Percentiles rank a stretch among this genome's conserved stretches.
Conservation (phyloP, 495 filamentous ascomycete species). For the Xylaria bambusicola region DNA sequence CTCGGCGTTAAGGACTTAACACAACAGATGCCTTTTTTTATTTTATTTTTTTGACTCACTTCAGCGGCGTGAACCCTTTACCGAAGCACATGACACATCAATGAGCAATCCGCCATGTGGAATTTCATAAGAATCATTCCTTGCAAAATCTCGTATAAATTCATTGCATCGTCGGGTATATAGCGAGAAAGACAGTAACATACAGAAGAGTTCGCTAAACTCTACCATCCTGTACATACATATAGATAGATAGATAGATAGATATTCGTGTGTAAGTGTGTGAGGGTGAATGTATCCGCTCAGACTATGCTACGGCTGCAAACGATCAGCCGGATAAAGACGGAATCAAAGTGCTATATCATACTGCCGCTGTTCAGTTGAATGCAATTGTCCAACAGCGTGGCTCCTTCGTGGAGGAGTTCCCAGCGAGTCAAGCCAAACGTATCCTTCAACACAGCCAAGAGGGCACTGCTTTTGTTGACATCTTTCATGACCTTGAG, state of each 20-base stretch:
- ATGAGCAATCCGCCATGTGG: no score
- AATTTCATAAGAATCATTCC: neutral
- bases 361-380: conserved; percentile 46
- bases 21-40: neutral
- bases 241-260: no score
- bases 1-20: conserved; percentile 11
- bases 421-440: conserved; percentile 90
- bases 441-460: conserved; percentile 78
- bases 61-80: no score
- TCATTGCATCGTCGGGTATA: conserved; percentile 14
- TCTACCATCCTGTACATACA: neutral
- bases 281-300: no score
- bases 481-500: conserved; percentile 72
- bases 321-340: neutral
- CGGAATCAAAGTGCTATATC: conserved; percentile 10
- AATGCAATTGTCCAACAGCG: conserved; percentile 78
- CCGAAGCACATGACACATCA: no score
- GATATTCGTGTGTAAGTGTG: no score
- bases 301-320: no score
- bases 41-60: conserved; percentile 1
- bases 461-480: conserved; percentile 79
- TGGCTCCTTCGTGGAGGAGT: conserved; percentile 81
- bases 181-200: conserved; percentile 7
- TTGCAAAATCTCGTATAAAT: neutral
- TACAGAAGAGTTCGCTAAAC: conserved; percentile 10